A percentile compares a stretch with the other conserved stretches of the same genome.
Conservation (phyloP, 495 filamentous ascomycete species). For the Annulohypoxylon moriforme region DNA sequence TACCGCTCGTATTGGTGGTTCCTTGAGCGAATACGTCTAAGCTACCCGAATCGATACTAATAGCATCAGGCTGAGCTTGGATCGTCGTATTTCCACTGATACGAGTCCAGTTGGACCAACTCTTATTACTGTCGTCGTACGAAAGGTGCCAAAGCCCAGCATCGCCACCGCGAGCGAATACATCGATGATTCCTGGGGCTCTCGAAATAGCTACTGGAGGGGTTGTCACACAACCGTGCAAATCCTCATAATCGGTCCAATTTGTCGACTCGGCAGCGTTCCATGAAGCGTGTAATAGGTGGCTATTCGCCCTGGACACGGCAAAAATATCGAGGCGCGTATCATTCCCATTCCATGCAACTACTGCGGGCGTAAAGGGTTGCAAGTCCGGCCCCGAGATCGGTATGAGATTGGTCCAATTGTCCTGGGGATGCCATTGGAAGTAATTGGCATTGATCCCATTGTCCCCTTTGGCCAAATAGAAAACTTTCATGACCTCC, state of each 20-base stretch:
- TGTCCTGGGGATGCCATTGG: conserved; percentile 6
- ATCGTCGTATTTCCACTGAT: conserved; percentile 16
- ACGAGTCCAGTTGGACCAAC: conserved; percentile 15
- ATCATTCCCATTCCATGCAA: conserved; percentile 26
- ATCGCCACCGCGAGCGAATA: conserved; percentile 28
- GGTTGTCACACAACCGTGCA: conserved; percentile 23
- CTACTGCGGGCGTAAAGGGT: conserved; percentile 15
- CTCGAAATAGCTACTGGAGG: conserved; percentile 25
- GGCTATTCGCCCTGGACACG: conserved; percentile 21
- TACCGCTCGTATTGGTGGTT: background rate
- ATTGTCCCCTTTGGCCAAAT: background rate
- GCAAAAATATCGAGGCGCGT: conserved; percentile 25
- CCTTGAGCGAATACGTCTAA: conserved; percentile 27
- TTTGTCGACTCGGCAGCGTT: conserved; percentile 2
- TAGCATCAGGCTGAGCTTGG: conserved; percentile 16
- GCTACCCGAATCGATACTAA: conserved; percentile 9
- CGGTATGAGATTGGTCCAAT: conserved; percentile 1
- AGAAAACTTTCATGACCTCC: conserved; percentile 13
- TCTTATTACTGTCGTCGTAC: conserved; percentile 5
- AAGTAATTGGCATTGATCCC: conserved; percentile 10
- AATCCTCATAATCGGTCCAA: conserved; percentile 23
- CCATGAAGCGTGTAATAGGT: conserved; percentile 25
- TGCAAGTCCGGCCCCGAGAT: conserved; percentile 16
- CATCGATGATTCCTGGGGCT: conserved; percentile 19
- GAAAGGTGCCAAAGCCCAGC: conserved; percentile 25